A percentile compares a stretch with the other conserved stretches of the same genome.
Conservation (phyloP, 1,284 basidiomycete species). For the Amylostereum areolatum region DNA sequence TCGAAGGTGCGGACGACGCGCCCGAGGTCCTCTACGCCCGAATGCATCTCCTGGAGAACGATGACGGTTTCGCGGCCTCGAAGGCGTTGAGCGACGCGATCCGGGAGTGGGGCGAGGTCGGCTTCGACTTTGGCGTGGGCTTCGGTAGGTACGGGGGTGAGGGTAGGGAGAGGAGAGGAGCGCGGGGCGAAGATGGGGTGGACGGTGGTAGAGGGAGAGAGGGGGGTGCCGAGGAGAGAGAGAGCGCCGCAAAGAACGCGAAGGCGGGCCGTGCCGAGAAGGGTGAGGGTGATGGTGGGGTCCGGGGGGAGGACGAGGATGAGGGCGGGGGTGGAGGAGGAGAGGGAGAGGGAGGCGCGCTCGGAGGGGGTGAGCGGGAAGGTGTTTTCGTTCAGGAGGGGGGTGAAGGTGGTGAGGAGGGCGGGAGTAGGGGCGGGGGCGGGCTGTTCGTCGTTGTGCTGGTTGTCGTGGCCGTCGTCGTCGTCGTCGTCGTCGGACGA, state of each 20-base stretch:
- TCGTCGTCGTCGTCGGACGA: slow-evolving; percentile 30
- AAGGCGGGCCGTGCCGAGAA: slow-evolving; percentile 53
- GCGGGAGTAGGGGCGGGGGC: slow-evolving; percentile 6
- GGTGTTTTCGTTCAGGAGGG: slow-evolving; percentile 39
- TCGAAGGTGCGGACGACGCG: slow-evolving; percentile 56
- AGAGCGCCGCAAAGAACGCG: slow-evolving; percentile 52
- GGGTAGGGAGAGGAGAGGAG: slow-evolving; percentile 55
- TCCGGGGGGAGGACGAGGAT: slow-evolving; percentile 36
- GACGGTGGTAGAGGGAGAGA: slow-evolving; percentile 32
- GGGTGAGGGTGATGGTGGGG: slow-evolving; percentile 50
- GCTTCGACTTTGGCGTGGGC: too few species aligned
- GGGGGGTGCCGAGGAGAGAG: slow-evolving; percentile 40
- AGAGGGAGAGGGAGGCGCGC: slow-evolving; percentile 21
- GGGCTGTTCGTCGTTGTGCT: not conserved
- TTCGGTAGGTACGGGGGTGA: too few species aligned
- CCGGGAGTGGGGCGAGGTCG: too few species aligned
- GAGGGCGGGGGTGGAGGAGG: slow-evolving; percentile 23
- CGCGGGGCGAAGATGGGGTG: slow-evolving; percentile 60
- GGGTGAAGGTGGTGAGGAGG: slow-evolving; percentile 12
- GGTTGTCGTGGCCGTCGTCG: slow-evolving; percentile 27
- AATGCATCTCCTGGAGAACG: slow-evolving; percentile 46
- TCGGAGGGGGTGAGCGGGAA: slow-evolving; percentile 39
- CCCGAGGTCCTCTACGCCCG: slow-evolving; percentile 60
- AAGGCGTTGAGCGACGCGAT: too few species aligned
- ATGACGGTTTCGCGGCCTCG: slow-evolving; percentile 25